A percentile compares a stretch with the other conserved stretches of the same genome.
Evolutionary conservation across 352 stramenopile species (phyloP).

Genomic region (Pythium periplocum): DNA sequence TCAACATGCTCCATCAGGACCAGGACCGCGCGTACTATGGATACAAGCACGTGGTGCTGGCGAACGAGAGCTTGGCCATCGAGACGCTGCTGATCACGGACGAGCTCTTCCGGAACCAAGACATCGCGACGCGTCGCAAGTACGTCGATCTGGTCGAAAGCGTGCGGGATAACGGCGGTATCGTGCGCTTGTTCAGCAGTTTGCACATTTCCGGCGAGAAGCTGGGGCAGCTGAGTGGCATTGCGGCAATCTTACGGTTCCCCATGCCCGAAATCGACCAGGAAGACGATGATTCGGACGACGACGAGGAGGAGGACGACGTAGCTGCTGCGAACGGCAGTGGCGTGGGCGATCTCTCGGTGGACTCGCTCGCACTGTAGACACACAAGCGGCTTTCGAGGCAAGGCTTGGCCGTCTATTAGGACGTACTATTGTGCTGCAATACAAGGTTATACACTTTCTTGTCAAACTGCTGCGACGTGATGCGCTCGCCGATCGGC

Average conservation of each 20-base stretch:
- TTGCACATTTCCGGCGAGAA: constrained; percentile 95
- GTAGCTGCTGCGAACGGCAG: constrained; percentile 21
- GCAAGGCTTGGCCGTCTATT: constrained; percentile 1
- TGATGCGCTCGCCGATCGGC: constrained; percentile 75
- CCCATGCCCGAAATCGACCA: constrained; percentile 96
- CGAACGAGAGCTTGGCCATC: constrained; percentile 92
- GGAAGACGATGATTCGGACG: constrained; percentile 58
- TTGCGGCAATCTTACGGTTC: constrained; percentile 95
- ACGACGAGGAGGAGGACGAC: constrained; percentile 24
- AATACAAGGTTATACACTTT: constrained; percentile 71
- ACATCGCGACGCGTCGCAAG: constrained; percentile 85
- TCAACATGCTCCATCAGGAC: constrained; percentile 94
- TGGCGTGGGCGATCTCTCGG: constrained; percentile 57
- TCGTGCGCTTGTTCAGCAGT: constrained; percentile 92
- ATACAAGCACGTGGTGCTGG: constrained; percentile 90
- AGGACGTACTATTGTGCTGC: constrained; percentile 44
- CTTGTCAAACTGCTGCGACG: constrained; percentile 74
- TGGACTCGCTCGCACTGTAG: constrained; percentile 62
- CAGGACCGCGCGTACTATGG: constrained; percentile 97
- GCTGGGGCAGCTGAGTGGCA: constrained; percentile 91
- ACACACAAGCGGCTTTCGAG: constrained; percentile 1
- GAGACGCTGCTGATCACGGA: constrained; percentile 95
- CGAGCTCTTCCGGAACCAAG: constrained; percentile 90
- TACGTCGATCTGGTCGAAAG: constrained; percentile 95
- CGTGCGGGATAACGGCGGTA: constrained; percentile 87